Conservation (phyloP, 352 stramenopile species). For the Nothophytophthora sp. region DNA sequence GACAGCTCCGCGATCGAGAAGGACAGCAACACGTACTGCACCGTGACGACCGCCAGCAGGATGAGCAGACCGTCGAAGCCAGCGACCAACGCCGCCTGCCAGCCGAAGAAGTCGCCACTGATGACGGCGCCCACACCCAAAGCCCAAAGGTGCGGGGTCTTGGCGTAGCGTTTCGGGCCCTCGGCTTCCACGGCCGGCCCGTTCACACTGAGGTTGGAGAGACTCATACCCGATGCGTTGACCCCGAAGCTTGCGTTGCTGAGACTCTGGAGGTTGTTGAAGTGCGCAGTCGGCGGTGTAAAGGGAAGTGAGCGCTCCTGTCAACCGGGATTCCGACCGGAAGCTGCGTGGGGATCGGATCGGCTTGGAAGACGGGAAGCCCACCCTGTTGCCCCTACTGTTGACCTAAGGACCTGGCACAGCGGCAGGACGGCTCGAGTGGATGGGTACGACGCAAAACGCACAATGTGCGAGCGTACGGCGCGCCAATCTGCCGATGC, state of each 20-base stretch:
- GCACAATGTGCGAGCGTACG: slow-evolving; percentile 26
- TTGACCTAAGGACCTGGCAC: neutral
- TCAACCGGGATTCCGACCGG: slow-evolving; percentile 2
- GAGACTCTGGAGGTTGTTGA: slow-evolving; percentile 13
- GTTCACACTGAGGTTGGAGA: too few relatives aligned
- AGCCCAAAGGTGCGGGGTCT: slow-evolving; percentile 56
- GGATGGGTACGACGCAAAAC: slow-evolving; percentile 18
- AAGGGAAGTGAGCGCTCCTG: slow-evolving; percentile 17
- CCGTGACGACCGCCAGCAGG: slow-evolving; percentile 53
- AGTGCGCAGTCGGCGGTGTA: slow-evolving; percentile 17
- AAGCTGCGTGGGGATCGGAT: neutral
- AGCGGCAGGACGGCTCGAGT: slow-evolving; percentile 1
- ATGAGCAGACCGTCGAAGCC: slow-evolving; percentile 64
- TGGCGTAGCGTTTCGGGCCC: slow-evolving; percentile 54
- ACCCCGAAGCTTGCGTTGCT: too few relatives aligned
- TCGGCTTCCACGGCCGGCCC: too few relatives aligned
- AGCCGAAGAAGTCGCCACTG: slow-evolving; percentile 67
- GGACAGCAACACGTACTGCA: slow-evolving; percentile 62
- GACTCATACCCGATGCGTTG: too few relatives aligned
- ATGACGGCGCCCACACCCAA: slow-evolving; percentile 60
- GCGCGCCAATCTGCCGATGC: too few relatives aligned
- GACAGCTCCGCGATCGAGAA: slow-evolving; percentile 77
- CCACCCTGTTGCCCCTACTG: slow-evolving; percentile 2
- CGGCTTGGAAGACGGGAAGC: slow-evolving; percentile 13
- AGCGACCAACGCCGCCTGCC: slow-evolving; percentile 52